These are phyloP conservation scores for Russula lepida DNA, from an alignment of 768 basidiomycete species.

Conservation along the genomic window DNA sequence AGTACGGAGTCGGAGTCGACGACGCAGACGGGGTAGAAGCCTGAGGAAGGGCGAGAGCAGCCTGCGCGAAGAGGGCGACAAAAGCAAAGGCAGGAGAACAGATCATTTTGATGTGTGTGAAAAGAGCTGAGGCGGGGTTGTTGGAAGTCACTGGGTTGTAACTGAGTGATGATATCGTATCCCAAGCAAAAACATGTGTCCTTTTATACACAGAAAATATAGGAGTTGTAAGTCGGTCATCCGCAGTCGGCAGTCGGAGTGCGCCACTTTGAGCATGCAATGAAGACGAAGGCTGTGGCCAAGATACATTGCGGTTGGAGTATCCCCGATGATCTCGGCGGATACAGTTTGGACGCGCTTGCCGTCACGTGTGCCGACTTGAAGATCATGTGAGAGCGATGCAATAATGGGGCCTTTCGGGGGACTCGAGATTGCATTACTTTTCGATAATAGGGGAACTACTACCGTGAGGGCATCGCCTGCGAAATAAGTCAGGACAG, in stretches of 20 bases:
- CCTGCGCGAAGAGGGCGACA: not conserved
- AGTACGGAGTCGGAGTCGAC: not conserved
- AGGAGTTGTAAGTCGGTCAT: not conserved
- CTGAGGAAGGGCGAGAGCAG: not conserved
- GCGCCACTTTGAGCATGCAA: not conserved
- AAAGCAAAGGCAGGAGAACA: not conserved
- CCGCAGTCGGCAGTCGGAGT: not conserved
- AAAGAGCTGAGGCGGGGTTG: not conserved
- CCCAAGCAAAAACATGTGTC: not conserved
- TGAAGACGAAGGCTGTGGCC: not conserved
- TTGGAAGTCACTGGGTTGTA: not conserved
- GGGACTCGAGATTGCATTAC: too few species aligned
- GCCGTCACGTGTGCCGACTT: not conserved
- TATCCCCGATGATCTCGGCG: not conserved
- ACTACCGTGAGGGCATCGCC: too few species aligned
- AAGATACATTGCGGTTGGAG: not conserved
- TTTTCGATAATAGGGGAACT: not conserved
- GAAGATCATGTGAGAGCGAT: not conserved
- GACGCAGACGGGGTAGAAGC: not conserved
- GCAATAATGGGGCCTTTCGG: too few species aligned
- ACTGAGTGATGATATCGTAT: not conserved
- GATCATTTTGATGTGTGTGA: not conserved
- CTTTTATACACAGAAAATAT: slow-evolving; percentile 1
- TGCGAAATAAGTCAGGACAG: too few species aligned
- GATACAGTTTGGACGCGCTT: not conserved